Evolutionary conservation across 2,329 filamentous ascomycete species (phyloP), one percentile per base, ranked within the genome.

Genomic region (Stemphylium beticola): DNA sequence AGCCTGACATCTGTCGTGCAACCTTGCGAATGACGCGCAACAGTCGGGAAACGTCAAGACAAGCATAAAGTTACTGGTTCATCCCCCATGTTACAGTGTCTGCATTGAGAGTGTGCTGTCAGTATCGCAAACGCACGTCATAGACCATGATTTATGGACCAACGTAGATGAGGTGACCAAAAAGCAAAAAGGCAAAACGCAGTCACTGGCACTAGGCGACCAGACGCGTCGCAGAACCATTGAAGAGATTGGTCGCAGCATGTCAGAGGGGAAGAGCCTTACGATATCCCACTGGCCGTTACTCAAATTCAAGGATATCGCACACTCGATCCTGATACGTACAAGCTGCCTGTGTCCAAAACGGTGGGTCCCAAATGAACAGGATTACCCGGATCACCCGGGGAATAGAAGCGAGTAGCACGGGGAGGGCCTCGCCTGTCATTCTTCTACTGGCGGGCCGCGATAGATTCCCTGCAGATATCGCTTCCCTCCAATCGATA

Each of bases 401-500:
- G 53, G 40, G 55, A 39, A 60, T 44, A 45, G 29, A 24, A 45
- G 40, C 37, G 58, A 43, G 52, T 55, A 29, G 11, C 9, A 29
- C 26, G 26, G 26, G 26, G 58, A 40, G 58, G 36, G 33, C 32
- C 49, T 55, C 53, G 57, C 37, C 39, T 60, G 56, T 60, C 49
- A 57, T 40, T 40, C 34, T 38, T 40, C 33, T 24, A 18, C 51
- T 49, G 34, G 54, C 56, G 61, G 56, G 47, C 53, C 55, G 58
- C 41, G 50, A 64, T 57, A 53, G 48, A 38, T 59, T 45, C 61
- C 50, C 41, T 53, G 53, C 55, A 52, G 33, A 45, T 58, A 57
- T 45, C 39, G 43, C 26, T 41, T 38, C 41, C 41, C 20, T 17
- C 63, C 62, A 65, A 68, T 68, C 56, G 53, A 64, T 47, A 58